Evolutionary conservation across 164 flowering plant species (phyloP).

Genomic region (Dillenia turbinata): DNA sequence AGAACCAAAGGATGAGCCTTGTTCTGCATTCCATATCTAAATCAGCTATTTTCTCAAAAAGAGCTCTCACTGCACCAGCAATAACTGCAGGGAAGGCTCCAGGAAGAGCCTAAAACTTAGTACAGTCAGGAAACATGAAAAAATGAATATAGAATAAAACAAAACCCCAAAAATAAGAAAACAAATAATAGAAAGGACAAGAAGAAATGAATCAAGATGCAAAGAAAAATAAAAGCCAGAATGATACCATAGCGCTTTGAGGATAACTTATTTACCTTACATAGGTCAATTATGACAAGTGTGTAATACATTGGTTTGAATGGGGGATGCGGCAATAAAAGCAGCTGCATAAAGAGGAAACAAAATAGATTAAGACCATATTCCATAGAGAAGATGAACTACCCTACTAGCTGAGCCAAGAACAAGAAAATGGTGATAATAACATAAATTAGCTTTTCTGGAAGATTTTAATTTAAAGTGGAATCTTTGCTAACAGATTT

Average conservation of each 20-base stretch:
- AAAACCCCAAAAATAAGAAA: neutral
- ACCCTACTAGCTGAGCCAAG: too few relatives aligned
- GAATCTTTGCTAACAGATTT: too few relatives aligned
- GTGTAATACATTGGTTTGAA: slow-evolving; percentile 96
- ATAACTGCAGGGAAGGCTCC: slow-evolving; percentile 98
- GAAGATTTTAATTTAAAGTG: too few relatives aligned
- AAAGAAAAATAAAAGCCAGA: neutral
- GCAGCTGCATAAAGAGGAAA: slow-evolving; percentile 56
- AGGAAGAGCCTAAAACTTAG: slow-evolving; percentile 80
- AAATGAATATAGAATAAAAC: neutral
- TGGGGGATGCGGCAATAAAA: slow-evolving; percentile 89
- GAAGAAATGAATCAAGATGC: neutral
- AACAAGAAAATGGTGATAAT: too few relatives aligned
- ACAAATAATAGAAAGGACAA: neutral
- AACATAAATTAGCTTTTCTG: too few relatives aligned
- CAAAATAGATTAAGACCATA: neutral
- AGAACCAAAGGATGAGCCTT: slow-evolving; percentile 96
- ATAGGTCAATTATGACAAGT: slow-evolving; percentile 89
- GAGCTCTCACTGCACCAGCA: slow-evolving; percentile 96
- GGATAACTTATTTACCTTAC: slow-evolving; percentile 57
- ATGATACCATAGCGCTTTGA: neutral
- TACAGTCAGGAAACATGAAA: slow-evolving; percentile 4
- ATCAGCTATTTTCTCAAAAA: slow-evolving; percentile 89
- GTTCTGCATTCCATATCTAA: slow-evolving; percentile 95
- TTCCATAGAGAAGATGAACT: too few relatives aligned